Evolutionary conservation across 1,284 basidiomycete genomes (phyloP).

Genomic region (Marasmius fiardii): DNA sequence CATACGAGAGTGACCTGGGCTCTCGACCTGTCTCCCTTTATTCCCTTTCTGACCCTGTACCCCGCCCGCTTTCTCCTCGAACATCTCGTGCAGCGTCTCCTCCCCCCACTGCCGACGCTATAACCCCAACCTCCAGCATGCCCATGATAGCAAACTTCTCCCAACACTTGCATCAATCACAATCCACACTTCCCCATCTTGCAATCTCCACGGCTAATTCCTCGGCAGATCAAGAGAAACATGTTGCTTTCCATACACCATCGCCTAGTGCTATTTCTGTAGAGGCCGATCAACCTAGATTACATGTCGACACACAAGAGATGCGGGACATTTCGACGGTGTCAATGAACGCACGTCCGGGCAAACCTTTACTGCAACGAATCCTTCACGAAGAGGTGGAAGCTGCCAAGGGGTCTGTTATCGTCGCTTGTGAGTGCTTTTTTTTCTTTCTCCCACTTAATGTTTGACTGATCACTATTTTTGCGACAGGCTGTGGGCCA

Average conservation of each 20-base stretch:
- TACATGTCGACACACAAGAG: conserved; percentile 67
- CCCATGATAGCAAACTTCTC: background rate
- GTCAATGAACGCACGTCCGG: conserved; percentile 68
- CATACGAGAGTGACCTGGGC: conserved; percentile 7
- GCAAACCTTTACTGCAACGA: conserved; percentile 69
- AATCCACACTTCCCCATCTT: background rate
- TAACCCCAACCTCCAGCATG: background rate
- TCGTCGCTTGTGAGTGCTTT: conserved; percentile 62
- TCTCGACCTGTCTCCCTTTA: conserved; percentile 5
- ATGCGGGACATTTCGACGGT: conserved; percentile 63
- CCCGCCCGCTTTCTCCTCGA: conserved; percentile 3
- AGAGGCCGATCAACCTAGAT: conserved; percentile 27
- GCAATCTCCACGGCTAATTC: background rate
- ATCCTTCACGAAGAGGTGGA: conserved; percentile 69
- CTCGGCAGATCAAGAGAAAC: background rate
- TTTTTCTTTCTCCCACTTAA: background rate
- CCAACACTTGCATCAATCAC: background rate
- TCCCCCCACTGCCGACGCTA: background rate
- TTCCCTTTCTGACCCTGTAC: conserved; percentile 8
- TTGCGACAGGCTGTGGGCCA: conserved; percentile 65
- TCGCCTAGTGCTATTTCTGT: conserved; percentile 7
- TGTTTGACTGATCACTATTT: background rate
- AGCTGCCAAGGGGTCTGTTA: conserved; percentile 49
- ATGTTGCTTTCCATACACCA: conserved; percentile 14
- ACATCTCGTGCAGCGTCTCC: background rate